Percentiles rank a stretch among this genome's conserved stretches.
Evolutionary conservation across 371 early-diverging fungal species (phyloP).

Genomic region (Rhizopus stolonifer): DNA sequence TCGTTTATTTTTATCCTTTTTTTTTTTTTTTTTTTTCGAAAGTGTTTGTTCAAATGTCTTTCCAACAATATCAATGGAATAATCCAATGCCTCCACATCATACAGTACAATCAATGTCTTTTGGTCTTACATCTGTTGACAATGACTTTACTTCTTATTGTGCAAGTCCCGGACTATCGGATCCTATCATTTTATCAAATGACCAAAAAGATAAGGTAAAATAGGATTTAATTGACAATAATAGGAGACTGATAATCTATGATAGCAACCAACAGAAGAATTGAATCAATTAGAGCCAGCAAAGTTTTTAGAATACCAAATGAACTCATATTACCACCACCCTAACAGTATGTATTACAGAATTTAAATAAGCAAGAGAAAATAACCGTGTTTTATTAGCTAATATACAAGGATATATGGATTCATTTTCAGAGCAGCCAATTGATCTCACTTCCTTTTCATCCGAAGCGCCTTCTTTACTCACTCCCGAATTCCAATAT

Average conservation of each 20-base stretch:
- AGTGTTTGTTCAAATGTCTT: slow-evolving; percentile 10
- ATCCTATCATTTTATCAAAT: slow-evolving; percentile 25
- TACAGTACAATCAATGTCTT: slow-evolving; percentile 1
- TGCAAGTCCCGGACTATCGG: slow-evolving; percentile 16
- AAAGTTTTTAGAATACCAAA: slow-evolving; percentile 27
- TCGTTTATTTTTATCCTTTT: slow-evolving; percentile 19
- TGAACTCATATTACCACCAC: background rate
- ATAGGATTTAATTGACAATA: background rate
- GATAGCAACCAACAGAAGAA: slow-evolving; percentile 30
- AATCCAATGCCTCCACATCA: background rate
- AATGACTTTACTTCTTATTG: slow-evolving; percentile 20
- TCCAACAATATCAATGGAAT: background rate
- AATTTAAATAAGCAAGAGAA: slow-evolving; percentile 1
- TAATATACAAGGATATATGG: background rate
- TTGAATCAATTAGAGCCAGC: slow-evolving; percentile 24
- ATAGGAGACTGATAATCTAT: background rate
- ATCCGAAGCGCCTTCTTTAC: slow-evolving; percentile 2
- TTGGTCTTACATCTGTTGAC: slow-evolving; percentile 5
- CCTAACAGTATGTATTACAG: slow-evolving; percentile 3
- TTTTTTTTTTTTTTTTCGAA: slow-evolving; percentile 5
- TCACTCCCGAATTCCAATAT: slow-evolving; percentile 7
- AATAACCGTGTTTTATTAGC: background rate
- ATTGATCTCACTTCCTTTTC: slow-evolving; percentile 5
- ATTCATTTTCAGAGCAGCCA: background rate
- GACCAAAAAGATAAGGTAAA: slow-evolving; percentile 27